Evolutionary conservation across 148 eudicot genomes (phyloP).

Genomic region (Cornus suecica): DNA sequence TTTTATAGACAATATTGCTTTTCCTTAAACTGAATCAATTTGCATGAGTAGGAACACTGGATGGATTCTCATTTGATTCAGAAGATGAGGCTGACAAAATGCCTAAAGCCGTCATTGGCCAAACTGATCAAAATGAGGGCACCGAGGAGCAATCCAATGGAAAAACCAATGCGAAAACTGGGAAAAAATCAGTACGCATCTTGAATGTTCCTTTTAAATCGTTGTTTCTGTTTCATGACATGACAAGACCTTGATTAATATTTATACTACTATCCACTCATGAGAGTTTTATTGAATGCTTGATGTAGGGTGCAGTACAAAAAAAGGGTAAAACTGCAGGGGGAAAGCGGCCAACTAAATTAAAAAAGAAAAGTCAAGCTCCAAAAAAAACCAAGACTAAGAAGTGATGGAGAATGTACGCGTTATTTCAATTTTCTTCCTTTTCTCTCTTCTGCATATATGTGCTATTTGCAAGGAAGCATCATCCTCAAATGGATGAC

Average conservation of each 20-base stretch:
- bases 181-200: constrained; percentile 52
- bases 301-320: constrained; percentile 48
- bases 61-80: constrained; percentile 90
- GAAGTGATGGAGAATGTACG: constrained; percentile 41
- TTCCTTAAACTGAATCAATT: constrained; percentile 13
- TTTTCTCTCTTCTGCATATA: background rate
- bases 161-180: constrained; percentile 58
- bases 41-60: constrained; percentile 65
- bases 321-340: constrained; percentile 65
- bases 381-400: constrained; percentile 71
- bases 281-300: constrained; percentile 15
- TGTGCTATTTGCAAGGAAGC: background rate
- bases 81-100: constrained; percentile 84
- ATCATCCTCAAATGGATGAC: background rate
- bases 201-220: background rate
- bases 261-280: background rate
- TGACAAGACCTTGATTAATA: background rate
- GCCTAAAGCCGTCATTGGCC: constrained; percentile 36
- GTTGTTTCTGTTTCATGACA: background rate
- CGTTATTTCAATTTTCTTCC: background rate
- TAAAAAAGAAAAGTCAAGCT: constrained; percentile 59
- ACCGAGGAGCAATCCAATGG: constrained; percentile 50
- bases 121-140: constrained; percentile 58
- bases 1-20: background rate
- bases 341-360: constrained; percentile 60